A percentile compares a stretch with the other conserved stretches of the same genome.
These are phyloP conservation scores for Hymenoscyphus infarciens DNA, from an alignment of 2,329 filamentous ascomycete genomes.

Conservation along the genomic window DNA sequence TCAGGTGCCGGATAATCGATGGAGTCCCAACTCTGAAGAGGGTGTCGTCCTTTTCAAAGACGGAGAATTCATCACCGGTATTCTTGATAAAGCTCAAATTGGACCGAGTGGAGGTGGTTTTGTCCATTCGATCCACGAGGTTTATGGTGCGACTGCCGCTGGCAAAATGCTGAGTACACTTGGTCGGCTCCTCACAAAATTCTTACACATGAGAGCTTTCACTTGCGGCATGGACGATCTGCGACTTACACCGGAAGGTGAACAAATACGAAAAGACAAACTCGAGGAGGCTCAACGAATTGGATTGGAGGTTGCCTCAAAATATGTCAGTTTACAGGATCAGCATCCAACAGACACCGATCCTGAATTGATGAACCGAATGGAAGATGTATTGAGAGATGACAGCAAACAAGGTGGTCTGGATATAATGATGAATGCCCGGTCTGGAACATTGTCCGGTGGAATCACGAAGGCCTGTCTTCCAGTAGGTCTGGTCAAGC, in stretches of 20 bases:
- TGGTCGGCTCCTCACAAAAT: constrained; percentile 82
- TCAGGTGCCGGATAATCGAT: constrained; percentile 72
- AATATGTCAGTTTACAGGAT: constrained; percentile 80
- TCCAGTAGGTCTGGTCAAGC: constrained; percentile 78
- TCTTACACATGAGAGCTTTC: constrained; percentile 90
- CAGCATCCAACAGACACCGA: constrained; percentile 59
- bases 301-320: constrained; percentile 75
- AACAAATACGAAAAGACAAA: constrained; percentile 64
- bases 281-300: constrained; percentile 64
- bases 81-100: constrained; percentile 93
- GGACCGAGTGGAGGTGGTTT: constrained; percentile 83
- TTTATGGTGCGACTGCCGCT: constrained; percentile 82
- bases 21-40: constrained; percentile 76
- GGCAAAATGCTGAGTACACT: constrained; percentile 86
- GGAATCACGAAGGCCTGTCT: constrained; percentile 76
- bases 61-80: constrained; percentile 83
- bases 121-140: constrained; percentile 88
- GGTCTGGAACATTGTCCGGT: constrained; percentile 67
- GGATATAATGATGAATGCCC: constrained; percentile 80
- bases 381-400: constrained; percentile 88
- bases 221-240: constrained; percentile 97
- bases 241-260: constrained; percentile 75
- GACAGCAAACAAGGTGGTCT: constrained; percentile 86
- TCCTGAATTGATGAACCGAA: constrained; percentile 67
- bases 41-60: constrained; percentile 77